These are phyloP conservation scores for Fusarium secorum DNA, from an alignment of 2,329 filamentous ascomycete genomes.

Conservation along the genomic window DNA sequence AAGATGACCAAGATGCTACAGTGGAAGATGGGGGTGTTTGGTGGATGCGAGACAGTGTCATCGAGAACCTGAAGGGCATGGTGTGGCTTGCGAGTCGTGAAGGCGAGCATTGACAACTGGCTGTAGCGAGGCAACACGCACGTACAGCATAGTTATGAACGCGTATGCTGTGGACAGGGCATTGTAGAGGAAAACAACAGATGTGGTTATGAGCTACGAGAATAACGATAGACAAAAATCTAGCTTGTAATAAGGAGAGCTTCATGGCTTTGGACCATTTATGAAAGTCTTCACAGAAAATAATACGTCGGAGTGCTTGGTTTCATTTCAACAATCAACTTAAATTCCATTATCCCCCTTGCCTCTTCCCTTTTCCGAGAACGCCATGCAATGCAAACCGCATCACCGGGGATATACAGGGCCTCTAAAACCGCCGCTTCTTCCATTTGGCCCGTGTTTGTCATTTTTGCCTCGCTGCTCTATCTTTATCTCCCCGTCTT, in stretches of 20 bases:
- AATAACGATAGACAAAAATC: slow-evolving; percentile 21
- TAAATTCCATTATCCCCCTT: slow-evolving; percentile 46
- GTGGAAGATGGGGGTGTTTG: slow-evolving; percentile 50
- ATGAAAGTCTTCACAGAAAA: slow-evolving; percentile 6
- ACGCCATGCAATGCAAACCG: slow-evolving; percentile 53
- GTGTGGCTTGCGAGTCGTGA: slow-evolving; percentile 60
- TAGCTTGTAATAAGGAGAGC: neutral
- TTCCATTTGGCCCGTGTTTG: slow-evolving; percentile 24
- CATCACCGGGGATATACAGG: slow-evolving; percentile 47
- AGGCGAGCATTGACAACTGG: slow-evolving; percentile 39
- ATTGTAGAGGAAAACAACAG: neutral
- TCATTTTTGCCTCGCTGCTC: slow-evolving; percentile 31
- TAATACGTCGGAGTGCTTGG: slow-evolving; percentile 26
- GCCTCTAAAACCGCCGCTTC: slow-evolving; percentile 33
- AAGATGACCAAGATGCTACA: slow-evolving; percentile 31
- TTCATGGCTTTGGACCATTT: neutral
- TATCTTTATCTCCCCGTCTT: slow-evolving; percentile 18
- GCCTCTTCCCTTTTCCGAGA: slow-evolving; percentile 46
- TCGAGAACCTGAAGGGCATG: slow-evolving; percentile 63
- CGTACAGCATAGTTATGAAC: neutral
- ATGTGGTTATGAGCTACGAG: slow-evolving; percentile 32
- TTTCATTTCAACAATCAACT: slow-evolving; percentile 43
- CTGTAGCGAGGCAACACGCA: neutral
- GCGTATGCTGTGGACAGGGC: neutral
- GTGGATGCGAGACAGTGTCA: slow-evolving; percentile 64